phyloP scores from a whole-genome alignment of 345 rosid species.

The Heritiera fomes region DNA sequence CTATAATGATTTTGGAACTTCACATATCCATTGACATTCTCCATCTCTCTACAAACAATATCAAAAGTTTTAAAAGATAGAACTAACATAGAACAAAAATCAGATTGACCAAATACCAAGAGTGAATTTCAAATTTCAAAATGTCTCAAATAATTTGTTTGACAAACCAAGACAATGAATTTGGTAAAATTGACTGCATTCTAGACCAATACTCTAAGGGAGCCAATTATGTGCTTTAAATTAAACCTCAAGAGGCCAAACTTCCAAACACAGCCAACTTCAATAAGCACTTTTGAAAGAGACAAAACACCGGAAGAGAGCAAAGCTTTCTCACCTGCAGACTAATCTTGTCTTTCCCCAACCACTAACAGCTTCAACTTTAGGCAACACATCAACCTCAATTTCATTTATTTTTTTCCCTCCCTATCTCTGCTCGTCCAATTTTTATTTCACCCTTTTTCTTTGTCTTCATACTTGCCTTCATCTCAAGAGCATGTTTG shows the following conservation, averaged over 20 bases:
- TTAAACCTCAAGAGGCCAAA: not conserved
- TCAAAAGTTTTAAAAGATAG: constrained; percentile 26
- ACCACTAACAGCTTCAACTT: not conserved
- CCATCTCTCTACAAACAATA: constrained; percentile 71
- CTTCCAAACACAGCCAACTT: not conserved
- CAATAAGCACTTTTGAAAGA: not conserved
- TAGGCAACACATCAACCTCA: not conserved
- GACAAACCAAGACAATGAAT: not conserved
- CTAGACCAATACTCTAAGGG: not conserved
- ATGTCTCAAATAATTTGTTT: not conserved
- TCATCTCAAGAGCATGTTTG: not conserved
- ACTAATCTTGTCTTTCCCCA: constrained; percentile 3
- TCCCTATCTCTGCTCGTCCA: not conserved
- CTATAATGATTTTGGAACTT: constrained; percentile 89
- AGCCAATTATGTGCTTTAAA: not conserved
- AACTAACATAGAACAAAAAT: constrained; percentile 15
- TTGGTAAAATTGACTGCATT: not conserved
- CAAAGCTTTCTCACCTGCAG: not conserved
- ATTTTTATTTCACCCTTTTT: not conserved
- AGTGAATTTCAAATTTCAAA: not conserved
- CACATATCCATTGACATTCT: constrained; percentile 74
- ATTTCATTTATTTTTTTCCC: not conserved
- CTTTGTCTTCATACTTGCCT: not conserved
- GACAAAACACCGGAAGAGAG: constrained; percentile 8
- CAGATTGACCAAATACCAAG: not conserved